Percentiles rank a stretch among this genome's conserved stretches.
These are phyloP conservation scores for Usnea hakonensis DNA, from an alignment of 495 filamentous ascomycete genomes.

Conservation along the genomic window DNA sequence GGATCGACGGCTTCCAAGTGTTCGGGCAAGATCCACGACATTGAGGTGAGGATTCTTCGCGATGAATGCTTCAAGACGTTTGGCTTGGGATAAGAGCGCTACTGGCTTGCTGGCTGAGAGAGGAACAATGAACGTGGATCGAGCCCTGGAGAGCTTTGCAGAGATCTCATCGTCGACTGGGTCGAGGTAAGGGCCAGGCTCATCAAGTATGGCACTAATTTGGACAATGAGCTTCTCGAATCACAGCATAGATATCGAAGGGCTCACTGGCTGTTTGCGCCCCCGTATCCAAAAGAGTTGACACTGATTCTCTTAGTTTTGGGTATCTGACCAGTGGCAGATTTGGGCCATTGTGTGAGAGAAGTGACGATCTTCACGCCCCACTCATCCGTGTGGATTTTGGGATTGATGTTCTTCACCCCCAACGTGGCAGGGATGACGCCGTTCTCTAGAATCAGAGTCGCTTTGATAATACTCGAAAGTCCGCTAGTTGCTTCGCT, in stretches of 20 bases:
- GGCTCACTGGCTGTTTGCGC: slow-evolving; percentile 40
- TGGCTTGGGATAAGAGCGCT: too few species aligned
- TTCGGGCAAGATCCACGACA: too few species aligned
- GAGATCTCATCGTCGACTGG: too few species aligned
- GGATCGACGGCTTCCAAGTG: too few species aligned
- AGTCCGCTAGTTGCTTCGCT: slow-evolving; percentile 27
- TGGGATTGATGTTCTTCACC: slow-evolving; percentile 32
- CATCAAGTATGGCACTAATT: background rate
- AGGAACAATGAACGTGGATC: too few species aligned
- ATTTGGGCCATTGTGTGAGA: slow-evolving; percentile 8
- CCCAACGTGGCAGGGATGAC: slow-evolving; percentile 37
- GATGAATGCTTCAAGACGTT: too few species aligned
- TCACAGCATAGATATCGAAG: slow-evolving; percentile 31
- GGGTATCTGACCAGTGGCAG: too few species aligned
- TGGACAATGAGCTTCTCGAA: background rate
- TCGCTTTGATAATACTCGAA: slow-evolving; percentile 26
- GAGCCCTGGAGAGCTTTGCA: too few species aligned
- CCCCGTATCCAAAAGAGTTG: slow-evolving; percentile 39
- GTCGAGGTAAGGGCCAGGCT: background rate
- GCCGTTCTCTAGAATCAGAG: slow-evolving; percentile 24
- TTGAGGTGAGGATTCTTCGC: too few species aligned
- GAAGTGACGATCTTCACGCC: slow-evolving; percentile 17
- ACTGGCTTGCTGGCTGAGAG: too few species aligned
- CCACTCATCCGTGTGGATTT: slow-evolving; percentile 26
- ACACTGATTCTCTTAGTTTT: slow-evolving; percentile 21